Evolutionary conservation across 2,329 filamentous ascomycete species (phyloP).

Genomic region (Ophiosphaerella narmari): DNA sequence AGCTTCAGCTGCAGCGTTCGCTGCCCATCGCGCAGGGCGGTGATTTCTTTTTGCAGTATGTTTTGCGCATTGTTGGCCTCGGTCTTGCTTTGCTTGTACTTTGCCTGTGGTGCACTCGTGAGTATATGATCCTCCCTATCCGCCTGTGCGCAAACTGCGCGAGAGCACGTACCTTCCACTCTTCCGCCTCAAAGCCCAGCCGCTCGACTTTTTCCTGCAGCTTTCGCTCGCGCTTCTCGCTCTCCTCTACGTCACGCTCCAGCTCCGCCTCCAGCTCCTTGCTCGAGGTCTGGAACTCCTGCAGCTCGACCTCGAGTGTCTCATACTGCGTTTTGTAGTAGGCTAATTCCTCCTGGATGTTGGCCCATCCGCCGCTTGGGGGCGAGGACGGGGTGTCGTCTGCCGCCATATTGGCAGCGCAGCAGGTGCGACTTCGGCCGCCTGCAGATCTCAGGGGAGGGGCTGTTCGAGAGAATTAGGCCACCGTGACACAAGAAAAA

Average conservation of each 20-base stretch:
- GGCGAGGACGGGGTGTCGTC: constrained; percentile 40
- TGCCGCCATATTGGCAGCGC: constrained; percentile 33
- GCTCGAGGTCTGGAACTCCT: constrained; percentile 92
- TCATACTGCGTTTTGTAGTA: constrained; percentile 98
- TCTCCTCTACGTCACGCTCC: constrained; percentile 93
- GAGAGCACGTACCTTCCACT: constrained; percentile 82
- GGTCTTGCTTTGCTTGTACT: constrained; percentile 92
- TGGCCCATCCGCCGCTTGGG: constrained; percentile 35
- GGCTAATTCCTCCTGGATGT: constrained; percentile 73
- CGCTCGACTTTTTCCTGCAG: constrained; percentile 86
- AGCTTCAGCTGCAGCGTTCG: constrained; percentile 80
- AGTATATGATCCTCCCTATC: neutral
- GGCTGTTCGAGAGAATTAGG: constrained; percentile 12
- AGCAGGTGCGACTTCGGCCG: constrained; percentile 15
- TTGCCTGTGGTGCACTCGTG: constrained; percentile 63
- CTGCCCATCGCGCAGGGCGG: constrained; percentile 81
- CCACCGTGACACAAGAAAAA: constrained; percentile 12
- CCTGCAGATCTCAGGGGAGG: constrained; percentile 30
- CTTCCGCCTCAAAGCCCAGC: constrained; percentile 86
- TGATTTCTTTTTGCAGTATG: constrained; percentile 92
- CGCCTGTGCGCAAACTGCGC: neutral
- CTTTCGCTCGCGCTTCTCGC: constrained; percentile 87
- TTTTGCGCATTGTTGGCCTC: constrained; percentile 87
- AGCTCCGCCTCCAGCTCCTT: constrained; percentile 92
- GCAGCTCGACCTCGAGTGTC: constrained; percentile 84